Evolutionary conservation across 164 flowering plant genomes (phyloP), one percentile per base, ranked within the genome.

Genomic region (Malania oleifera): DNA sequence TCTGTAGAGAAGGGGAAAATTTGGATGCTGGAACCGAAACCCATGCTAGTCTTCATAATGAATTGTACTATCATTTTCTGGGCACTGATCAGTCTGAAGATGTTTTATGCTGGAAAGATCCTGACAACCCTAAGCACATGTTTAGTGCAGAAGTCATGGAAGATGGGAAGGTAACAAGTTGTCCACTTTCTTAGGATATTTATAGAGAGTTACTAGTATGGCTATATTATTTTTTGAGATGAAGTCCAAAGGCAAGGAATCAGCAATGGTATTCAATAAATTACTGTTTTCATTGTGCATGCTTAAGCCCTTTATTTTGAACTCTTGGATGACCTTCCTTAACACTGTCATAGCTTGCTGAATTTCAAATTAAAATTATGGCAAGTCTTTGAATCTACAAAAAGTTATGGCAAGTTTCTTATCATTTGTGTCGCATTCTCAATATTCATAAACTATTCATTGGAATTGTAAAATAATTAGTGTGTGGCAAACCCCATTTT

Each of bases 11-110:
- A 52, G 89, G 83, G 57, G 95, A 76, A 54, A 52, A 69, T 28
- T 12, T 83, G 37, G 96, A 87, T 73, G 96, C 93, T 67, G 99
- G 99, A n/a, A 91, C 96, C 15, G 98, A 86, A 75, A 95, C 96
- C 7, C 70, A 84, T 65, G 53, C 85, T 17, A 91, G 84, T 65
- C 80, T 91, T 46, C 62, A 89, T 74, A 91, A 91, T n/a, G 80
- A 82, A 66, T 18, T 95, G 0, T 87, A 80, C 71, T 95, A 95
- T 69, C 99, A 95, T 70, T 77, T 85, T 60, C 49, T 91, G 75
- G 98, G 98, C 20, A 87, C 87, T 0, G 84, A 89, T 60, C 98
- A 95, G 64, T 83, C 90, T 45, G 79, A 89, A 67, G 99, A 95
- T 71, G 75, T 95, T 52, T 66, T 95, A 65, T 91, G 97, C 72